Base-by-base conservation (phyloP, 495 filamentous ascomycete genomes). In the Melanomma pulvis-pyrius region DNA sequence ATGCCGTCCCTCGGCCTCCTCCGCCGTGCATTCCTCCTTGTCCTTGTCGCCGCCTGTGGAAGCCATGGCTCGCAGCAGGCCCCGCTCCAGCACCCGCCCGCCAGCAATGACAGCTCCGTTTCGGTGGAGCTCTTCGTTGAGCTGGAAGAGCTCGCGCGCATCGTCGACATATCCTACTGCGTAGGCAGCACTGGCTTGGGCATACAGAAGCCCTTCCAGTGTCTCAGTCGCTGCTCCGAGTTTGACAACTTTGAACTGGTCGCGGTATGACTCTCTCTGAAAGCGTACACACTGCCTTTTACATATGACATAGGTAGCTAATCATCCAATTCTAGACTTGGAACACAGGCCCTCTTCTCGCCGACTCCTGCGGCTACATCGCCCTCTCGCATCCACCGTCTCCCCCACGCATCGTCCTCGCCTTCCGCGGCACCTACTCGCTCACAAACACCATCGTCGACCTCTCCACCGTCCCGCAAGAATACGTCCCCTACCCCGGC, bases 121-220 rank as follows among this genome's bases (percentile, higher is more conserved):
- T 88, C 90, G 3, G 65, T 74, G 51, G 73, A 79, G 32, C 83
- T 97, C 65, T 98, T 94, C 79, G 76, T 82, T 59, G 90, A 92
- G 15, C 83, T 98, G 24, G 91, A 96, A 71, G 91, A 96, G 73
- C 78, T 93, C 56, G 84, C 93, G 15, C 87, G 92, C 48, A 82
- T 98, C 2, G 93, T 97, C 28, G 96, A 98, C 67, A 94, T 98
- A 52, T 81, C 92, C 29, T 98, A 98, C 81, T 98, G 94, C 76
- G 89, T 98, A 59, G 90, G 91, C 46, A 86, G 83, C n/a, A 82
- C 85, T n/a, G 74, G 76, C 41, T 79, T 82, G 1, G 94, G 94
- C 34, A 85, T 98, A 59, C 77, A 82, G 8, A 83, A 85, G 59
- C 94, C 94, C 9, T 98, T 98, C 74, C 72, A 85, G 46, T 98